phyloP scores from a whole-genome alignment of 352 stramenopile genomes.

The Phytophthora fragariaefolia region DNA sequence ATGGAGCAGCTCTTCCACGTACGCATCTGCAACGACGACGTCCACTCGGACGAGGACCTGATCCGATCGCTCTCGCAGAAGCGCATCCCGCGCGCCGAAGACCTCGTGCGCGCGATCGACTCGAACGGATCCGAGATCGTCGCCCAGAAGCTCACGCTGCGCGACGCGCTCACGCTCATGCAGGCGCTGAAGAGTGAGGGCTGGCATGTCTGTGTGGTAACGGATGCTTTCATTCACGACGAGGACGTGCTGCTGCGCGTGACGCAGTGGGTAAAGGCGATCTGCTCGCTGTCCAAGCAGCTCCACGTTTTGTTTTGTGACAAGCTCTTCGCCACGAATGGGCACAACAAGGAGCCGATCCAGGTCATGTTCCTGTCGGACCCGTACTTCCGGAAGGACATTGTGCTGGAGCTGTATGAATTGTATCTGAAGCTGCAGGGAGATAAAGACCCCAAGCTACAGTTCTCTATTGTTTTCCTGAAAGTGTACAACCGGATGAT shows the following conservation, averaged over 20 bases:
- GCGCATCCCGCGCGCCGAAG: slow-evolving; percentile 58
- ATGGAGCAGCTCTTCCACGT: slow-evolving; percentile 85
- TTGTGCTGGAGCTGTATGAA: slow-evolving; percentile 91
- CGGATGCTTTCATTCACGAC: slow-evolving; percentile 73
- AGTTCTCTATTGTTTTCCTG: slow-evolving; percentile 91
- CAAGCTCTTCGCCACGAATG: slow-evolving; percentile 62
- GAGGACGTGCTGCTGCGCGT: slow-evolving; percentile 71
- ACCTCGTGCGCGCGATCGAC: slow-evolving; percentile 78
- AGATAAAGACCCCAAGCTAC: slow-evolving; percentile 94
- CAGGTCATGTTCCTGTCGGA: slow-evolving; percentile 93
- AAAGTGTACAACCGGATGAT: slow-evolving; percentile 89
- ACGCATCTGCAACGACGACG: slow-evolving; percentile 98
- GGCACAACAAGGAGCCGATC: slow-evolving; percentile 70
- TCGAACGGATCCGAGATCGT: slow-evolving; percentile 79
- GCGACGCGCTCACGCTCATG: slow-evolving; percentile 76
- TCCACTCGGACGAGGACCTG: slow-evolving; percentile 98
- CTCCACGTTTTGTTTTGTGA: slow-evolving; percentile 73
- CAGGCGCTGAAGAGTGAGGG: slow-evolving; percentile 79
- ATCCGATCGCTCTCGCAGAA: slow-evolving; percentile 91
- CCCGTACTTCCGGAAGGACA: slow-evolving; percentile 95
- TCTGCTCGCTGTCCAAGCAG: slow-evolving; percentile 65
- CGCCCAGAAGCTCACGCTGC: slow-evolving; percentile 52
- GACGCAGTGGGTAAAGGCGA: slow-evolving; percentile 78
- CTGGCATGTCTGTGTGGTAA: slow-evolving; percentile 85
- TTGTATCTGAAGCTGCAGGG: slow-evolving; percentile 96